phyloP scores from a whole-genome alignment of 192 early-diverging fungal genomes.

The Umbelopsis isabellina region DNA sequence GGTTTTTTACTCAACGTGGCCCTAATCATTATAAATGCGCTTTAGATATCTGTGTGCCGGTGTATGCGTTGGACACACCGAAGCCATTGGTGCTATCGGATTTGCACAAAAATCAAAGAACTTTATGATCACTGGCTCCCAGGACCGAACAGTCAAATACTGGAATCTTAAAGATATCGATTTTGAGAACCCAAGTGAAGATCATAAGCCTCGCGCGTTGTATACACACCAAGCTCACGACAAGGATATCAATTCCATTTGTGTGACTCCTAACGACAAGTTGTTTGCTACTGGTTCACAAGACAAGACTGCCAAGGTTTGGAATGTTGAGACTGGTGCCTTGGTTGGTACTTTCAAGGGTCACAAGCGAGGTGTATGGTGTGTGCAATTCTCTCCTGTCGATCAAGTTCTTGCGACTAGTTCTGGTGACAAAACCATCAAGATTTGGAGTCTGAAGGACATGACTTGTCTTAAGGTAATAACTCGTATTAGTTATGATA shows the following conservation, averaged over 20 bases:
- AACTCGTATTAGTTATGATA: neutral
- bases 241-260: constrained; percentile 94
- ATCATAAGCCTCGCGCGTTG: constrained; percentile 62
- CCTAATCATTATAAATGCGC: neutral
- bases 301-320: constrained; percentile 95
- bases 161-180: constrained; percentile 81
- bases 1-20: neutral
- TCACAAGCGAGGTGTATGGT: constrained; percentile 96
- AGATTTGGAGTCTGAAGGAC: constrained; percentile 92
- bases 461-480: constrained; percentile 80
- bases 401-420: constrained; percentile 92
- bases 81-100: constrained; percentile 88
- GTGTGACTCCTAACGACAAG: constrained; percentile 88
- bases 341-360: constrained; percentile 83
- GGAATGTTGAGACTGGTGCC: constrained; percentile 82
- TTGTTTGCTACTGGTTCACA: constrained; percentile 93
- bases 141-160: constrained; percentile 94
- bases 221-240: constrained; percentile 96
- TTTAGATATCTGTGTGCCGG: constrained; percentile 65
- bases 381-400: constrained; percentile 90
- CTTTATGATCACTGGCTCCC: constrained; percentile 85
- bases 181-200: constrained; percentile 38
- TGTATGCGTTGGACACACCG: constrained; percentile 86
- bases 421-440: constrained; percentile 93
- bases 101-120: constrained; percentile 66